Evolutionary conservation across 2,329 filamentous ascomycete species (phyloP).

Genomic region (Arthrobotrys musiformis): DNA sequence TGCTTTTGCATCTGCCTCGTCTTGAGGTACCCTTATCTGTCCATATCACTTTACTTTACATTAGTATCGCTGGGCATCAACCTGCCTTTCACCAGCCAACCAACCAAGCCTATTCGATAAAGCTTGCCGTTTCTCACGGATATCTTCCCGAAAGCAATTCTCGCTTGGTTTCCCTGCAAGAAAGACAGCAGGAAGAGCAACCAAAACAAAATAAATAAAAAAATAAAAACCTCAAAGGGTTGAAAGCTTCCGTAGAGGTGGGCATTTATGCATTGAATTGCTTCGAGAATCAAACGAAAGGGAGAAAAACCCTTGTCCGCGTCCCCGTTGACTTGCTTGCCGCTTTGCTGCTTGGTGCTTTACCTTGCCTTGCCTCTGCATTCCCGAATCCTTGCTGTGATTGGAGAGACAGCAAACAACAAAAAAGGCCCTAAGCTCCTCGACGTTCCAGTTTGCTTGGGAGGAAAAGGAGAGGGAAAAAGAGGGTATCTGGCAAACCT

Average conservation of each 20-base stretch:
- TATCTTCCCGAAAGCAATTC: constrained; percentile 11
- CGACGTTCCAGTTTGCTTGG: constrained; percentile 33
- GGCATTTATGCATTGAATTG: constrained; percentile 4
- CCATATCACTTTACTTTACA: constrained; percentile 14
- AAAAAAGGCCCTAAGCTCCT: constrained; percentile 20
- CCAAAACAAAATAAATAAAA: not conserved
- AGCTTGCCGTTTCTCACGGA: constrained; percentile 17
- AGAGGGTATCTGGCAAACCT: constrained; percentile 50
- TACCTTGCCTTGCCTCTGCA: constrained; percentile 21
- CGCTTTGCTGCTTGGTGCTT: not conserved
- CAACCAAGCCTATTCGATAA: constrained; percentile 6
- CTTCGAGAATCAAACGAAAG: constrained; percentile 4
- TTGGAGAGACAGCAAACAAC: not conserved
- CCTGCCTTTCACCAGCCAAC: constrained; percentile 7
- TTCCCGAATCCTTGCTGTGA: constrained; percentile 19
- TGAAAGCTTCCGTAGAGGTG: constrained; percentile 11
- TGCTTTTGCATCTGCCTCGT: not conserved
- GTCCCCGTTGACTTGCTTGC: not conserved
- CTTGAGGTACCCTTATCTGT: constrained; percentile 22
- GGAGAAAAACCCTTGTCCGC: constrained; percentile 7
- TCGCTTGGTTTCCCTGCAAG: not conserved
- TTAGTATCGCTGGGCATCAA: constrained; percentile 13
- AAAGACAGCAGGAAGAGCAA: not conserved
- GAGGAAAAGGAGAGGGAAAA: constrained; percentile 13
- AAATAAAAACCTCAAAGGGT: constrained; percentile 5